phyloP scores from a whole-genome alignment of 2,329 filamentous ascomycete genomes.

The Graphium sp. region DNA sequence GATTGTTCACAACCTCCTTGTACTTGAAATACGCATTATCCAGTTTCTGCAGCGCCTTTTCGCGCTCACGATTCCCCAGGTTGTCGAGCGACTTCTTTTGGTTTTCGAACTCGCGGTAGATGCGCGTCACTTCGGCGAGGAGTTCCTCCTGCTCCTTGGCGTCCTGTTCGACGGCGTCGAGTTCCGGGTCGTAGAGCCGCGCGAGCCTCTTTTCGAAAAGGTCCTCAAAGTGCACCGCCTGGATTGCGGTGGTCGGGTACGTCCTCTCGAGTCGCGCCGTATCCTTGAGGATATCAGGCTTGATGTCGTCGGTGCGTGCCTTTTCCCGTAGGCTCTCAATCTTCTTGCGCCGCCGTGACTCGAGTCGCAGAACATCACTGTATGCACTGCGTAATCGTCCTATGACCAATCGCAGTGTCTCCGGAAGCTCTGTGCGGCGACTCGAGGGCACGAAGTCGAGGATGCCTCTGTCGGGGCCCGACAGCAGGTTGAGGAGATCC shows the following conservation, averaged over 20 bases:
- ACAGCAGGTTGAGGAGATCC: slow-evolving; percentile 56
- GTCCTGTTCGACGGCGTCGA: slow-evolving; percentile 55
- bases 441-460: slow-evolving; percentile 84
- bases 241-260: slow-evolving; percentile 69
- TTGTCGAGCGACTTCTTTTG: slow-evolving; percentile 51
- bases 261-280: slow-evolving; percentile 71
- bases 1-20: slow-evolving; percentile 84
- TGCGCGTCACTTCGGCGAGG: slow-evolving; percentile 49
- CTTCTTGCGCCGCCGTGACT: slow-evolving; percentile 64
- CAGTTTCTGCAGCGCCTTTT: slow-evolving; percentile 70
- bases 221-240: slow-evolving; percentile 78
- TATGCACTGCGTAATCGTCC: slow-evolving; percentile 61
- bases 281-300: slow-evolving; percentile 66
- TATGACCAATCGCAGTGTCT: slow-evolving; percentile 64
- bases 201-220: slow-evolving; percentile 75
- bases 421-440: slow-evolving; percentile 60
- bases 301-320: slow-evolving; percentile 75
- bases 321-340: slow-evolving; percentile 67
- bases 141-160: slow-evolving; percentile 60
- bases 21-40: slow-evolving; percentile 92
- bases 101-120: slow-evolving; percentile 62
- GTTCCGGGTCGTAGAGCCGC: slow-evolving; percentile 59
- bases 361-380: slow-evolving; percentile 72
- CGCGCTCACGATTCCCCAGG: slow-evolving; percentile 51
- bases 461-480: slow-evolving; percentile 62